These are phyloP conservation scores for Cyclostephanos tholiformis DNA, from an alignment of 108 stramenopile species.

Conservation along the genomic window DNA sequence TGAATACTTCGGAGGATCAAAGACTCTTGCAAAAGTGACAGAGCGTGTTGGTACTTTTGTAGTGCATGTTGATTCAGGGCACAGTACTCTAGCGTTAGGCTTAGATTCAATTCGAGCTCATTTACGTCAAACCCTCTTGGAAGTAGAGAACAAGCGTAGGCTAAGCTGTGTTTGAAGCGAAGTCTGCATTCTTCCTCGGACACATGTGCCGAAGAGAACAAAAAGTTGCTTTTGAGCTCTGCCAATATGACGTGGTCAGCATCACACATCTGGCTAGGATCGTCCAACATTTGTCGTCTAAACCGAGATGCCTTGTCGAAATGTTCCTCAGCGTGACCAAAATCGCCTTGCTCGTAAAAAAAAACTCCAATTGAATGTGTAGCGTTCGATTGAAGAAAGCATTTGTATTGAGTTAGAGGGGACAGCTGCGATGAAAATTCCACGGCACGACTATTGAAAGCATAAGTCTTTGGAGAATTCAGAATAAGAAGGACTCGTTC, in stretches of 20 bases:
- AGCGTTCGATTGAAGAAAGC: slow-evolving; percentile 34
- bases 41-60: slow-evolving; percentile 34
- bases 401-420: slow-evolving; percentile 28
- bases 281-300: slow-evolving; percentile 35
- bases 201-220: slow-evolving; percentile 9
- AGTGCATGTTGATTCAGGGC: slow-evolving; percentile 40
- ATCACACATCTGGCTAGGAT: neutral
- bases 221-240: slow-evolving; percentile 5
- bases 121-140: slow-evolving; percentile 20
- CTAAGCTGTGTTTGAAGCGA: slow-evolving; percentile 14
- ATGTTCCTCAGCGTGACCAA: slow-evolving; percentile 26
- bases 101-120: slow-evolving; percentile 40
- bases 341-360: slow-evolving; percentile 32
- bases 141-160: slow-evolving; percentile 16
- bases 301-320: slow-evolving; percentile 22
- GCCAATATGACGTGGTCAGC: neutral
- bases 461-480: slow-evolving; percentile 16
- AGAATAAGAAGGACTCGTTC: slow-evolving; percentile 40
- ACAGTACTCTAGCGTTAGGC: slow-evolving; percentile 41
- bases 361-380: slow-evolving; percentile 39
- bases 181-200: slow-evolving; percentile 14
- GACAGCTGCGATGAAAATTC: slow-evolving; percentile 13
- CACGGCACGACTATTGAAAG: slow-evolving; percentile 9
- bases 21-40: slow-evolving; percentile 49
- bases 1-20: slow-evolving; percentile 46